A percentile compares a stretch with the other conserved stretches of the same genome.
Conservation (phyloP, 2,329 filamentous ascomycete genomes). For the Exophiala sp. region DNA sequence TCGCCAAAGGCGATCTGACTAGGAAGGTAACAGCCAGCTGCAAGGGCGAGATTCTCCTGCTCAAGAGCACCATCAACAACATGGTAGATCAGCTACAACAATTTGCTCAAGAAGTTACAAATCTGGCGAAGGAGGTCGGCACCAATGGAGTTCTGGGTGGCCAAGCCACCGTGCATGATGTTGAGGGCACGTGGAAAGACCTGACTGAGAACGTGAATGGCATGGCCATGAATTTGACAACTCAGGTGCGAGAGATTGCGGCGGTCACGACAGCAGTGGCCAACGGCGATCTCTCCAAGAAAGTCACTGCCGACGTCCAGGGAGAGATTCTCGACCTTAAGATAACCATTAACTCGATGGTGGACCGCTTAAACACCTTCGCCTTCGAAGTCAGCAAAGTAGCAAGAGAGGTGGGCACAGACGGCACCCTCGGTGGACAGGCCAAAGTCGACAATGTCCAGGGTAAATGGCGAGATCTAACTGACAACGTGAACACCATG, state of each 20-base stretch:
- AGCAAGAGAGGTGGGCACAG: conserved; percentile 58
- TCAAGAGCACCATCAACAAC: conserved; percentile 97
- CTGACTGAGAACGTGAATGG: conserved; percentile 94
- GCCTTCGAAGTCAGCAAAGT: conserved; percentile 62
- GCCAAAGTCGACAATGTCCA: conserved; percentile 60
- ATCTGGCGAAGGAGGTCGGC: conserved; percentile 91
- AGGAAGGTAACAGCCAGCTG: conserved; percentile 94
- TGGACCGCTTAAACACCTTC: conserved; percentile 58
- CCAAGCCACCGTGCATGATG: conserved; percentile 91
- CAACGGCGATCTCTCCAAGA: conserved; percentile 87
- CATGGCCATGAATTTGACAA: conserved; percentile 97
- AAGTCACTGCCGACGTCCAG: conserved; percentile 88
- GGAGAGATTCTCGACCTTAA: conserved; percentile 94
- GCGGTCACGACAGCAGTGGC: conserved; percentile 94
- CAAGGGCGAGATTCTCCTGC: conserved; percentile 83
- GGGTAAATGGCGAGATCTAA: conserved; percentile 62
- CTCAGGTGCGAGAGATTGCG: conserved; percentile 95
- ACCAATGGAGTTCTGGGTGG: conserved; percentile 91
- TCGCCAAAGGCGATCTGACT: conserved; percentile 79
- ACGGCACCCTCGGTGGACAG: conserved; percentile 59
- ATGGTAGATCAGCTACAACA: conserved; percentile 98
- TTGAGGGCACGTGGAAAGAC: conserved; percentile 95
- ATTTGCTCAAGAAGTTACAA: conserved; percentile 94
- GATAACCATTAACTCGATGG: conserved; percentile 72
- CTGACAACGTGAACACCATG: conserved; percentile 64